Conservation (phyloP, 2,329 filamentous ascomycete species). For the Ceratocystis variospora region DNA sequence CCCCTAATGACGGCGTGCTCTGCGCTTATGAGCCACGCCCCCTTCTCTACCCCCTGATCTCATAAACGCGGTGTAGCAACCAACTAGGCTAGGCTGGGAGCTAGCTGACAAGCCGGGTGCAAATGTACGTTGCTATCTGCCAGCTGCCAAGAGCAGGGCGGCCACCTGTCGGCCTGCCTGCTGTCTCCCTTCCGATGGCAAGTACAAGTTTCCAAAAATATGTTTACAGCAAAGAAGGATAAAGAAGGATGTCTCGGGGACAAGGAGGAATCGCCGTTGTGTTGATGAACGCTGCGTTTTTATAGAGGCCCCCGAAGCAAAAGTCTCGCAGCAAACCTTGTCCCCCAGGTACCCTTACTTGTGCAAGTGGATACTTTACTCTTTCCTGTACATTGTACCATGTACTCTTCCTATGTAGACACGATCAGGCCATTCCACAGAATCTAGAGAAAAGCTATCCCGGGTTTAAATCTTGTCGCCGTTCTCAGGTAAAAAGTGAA, state of each 20-base stretch:
- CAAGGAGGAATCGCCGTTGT: no score
- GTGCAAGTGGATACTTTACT: background rate
- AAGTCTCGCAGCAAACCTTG: background rate
- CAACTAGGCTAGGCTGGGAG: background rate
- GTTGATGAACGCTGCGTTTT: no score
- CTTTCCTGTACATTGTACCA: background rate
- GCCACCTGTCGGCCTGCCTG: background rate
- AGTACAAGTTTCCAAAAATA: background rate
- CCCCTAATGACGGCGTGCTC: background rate
- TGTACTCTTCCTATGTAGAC: background rate
- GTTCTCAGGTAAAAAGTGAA: background rate
- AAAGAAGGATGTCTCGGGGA: no score
- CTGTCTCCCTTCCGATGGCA: background rate
- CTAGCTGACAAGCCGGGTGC: background rate
- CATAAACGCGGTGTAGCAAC: background rate
- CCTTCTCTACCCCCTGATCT: background rate
- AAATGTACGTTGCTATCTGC: background rate
- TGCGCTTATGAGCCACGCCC: background rate
- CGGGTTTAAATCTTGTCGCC: constrained; percentile 2
- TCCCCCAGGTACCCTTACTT: background rate
- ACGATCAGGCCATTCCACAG: background rate
- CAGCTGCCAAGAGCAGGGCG: background rate
- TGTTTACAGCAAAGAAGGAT: no score
- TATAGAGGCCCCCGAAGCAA: background rate
- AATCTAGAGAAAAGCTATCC: background rate